These are phyloP conservation scores for Piloderma croceum DNA, from an alignment of 768 basidiomycete genomes.

Conservation along the genomic window DNA sequence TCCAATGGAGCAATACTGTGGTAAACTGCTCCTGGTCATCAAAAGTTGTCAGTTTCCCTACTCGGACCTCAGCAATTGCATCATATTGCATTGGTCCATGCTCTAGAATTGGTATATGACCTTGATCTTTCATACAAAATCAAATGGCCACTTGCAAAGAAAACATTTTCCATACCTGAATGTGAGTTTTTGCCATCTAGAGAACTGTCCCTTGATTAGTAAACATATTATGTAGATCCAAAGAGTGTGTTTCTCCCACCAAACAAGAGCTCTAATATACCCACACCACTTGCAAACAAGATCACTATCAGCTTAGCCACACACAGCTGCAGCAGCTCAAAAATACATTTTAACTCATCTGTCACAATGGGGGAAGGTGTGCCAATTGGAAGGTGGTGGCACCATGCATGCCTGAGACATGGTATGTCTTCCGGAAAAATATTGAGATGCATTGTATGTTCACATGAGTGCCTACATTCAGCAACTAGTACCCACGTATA, in stretches of 20 bases:
- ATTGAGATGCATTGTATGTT: background rate
- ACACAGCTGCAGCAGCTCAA: background rate
- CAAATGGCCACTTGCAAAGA: background rate
- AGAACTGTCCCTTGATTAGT: background rate
- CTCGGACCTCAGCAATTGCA: no score
- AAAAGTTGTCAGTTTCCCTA: no score
- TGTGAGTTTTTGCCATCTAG: background rate
- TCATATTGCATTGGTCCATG: constrained; percentile 3
- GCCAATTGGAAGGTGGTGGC: background rate
- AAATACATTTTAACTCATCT: background rate
- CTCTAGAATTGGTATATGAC: constrained; percentile 1
- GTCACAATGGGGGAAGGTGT: background rate
- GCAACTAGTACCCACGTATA: background rate
- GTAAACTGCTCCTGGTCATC: no score
- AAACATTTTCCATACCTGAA: background rate
- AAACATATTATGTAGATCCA: background rate
- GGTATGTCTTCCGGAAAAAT: background rate
- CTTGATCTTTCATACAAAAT: constrained; percentile 2
- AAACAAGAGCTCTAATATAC: background rate
- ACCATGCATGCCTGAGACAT: background rate
- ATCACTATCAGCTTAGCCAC: background rate
- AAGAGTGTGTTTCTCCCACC: background rate
- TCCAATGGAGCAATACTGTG: constrained; percentile 31
- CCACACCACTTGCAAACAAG: background rate
- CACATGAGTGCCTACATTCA: background rate